Evolutionary conservation across 305 asterid genomes (phyloP).

Genomic region (Petunia hybrid): DNA sequence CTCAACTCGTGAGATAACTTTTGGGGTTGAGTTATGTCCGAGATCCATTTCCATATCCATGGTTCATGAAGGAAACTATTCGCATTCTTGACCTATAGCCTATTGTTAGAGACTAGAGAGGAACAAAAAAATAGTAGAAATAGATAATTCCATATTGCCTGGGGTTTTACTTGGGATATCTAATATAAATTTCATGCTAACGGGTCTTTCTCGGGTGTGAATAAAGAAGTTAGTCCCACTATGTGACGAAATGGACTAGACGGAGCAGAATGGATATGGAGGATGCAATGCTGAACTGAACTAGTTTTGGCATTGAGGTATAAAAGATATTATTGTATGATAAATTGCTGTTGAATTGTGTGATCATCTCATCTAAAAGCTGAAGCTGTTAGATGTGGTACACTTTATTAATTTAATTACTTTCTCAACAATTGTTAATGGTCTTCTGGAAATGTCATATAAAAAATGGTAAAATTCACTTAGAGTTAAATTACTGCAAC

Average conservation of each 20-base stretch:
- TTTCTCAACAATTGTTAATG: too few species aligned
- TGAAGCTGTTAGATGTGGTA: too few species aligned
- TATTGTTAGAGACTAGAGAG: neutral
- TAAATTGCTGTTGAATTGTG: too few species aligned
- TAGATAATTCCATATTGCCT: neutral
- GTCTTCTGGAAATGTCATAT: neutral
- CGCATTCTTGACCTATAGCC: neutral
- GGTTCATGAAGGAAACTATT: too few species aligned
- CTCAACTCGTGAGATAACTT: too few species aligned
- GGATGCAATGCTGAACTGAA: neutral
- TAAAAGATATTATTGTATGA: too few species aligned
- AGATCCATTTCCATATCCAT: too few species aligned
- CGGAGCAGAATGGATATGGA: neutral
- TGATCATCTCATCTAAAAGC: too few species aligned
- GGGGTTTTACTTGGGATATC: neutral
- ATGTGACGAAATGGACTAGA: neutral
- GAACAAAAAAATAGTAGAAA: neutral
- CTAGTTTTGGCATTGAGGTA: neutral
- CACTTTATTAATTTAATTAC: too few species aligned
- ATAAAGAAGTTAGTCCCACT: neutral
- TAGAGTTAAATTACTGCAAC: neutral
- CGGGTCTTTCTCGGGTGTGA: neutral
- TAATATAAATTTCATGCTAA: neutral
- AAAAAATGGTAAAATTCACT: neutral
- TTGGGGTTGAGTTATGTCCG: too few species aligned